These are phyloP conservation scores for Globisporangium acanthophoron DNA, from an alignment of 352 stramenopile genomes.

Conservation along the genomic window DNA sequence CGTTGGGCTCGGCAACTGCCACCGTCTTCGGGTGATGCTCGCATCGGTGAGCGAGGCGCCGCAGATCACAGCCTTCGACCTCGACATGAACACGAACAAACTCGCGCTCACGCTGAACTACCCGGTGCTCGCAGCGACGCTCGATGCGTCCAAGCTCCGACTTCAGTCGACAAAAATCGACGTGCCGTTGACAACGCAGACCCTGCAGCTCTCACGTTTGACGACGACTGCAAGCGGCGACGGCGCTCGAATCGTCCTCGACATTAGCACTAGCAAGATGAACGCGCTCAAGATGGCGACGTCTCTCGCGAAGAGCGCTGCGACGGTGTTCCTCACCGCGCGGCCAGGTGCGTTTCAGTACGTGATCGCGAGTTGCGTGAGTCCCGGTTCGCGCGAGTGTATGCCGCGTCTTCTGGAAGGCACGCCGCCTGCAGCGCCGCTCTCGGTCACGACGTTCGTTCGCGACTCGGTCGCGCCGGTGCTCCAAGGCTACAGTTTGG, in stretches of 20 bases:
- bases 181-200: conserved; percentile 1
- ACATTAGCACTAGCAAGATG: conserved; percentile 33
- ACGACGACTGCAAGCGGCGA: conserved; percentile 44
- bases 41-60: conserved; percentile 26
- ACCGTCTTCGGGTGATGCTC: conserved; percentile 31
- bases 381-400: conserved; percentile 25
- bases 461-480: conserved; percentile 34
- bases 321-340: conserved; percentile 27
- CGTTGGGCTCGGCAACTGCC: conserved; percentile 42
- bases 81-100: conserved; percentile 40
- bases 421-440: conserved; percentile 8
- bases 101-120: conserved; percentile 31
- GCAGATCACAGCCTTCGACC: conserved; percentile 33
- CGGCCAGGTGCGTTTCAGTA: conserved; percentile 38
- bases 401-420: conserved; percentile 15
- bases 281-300: conserved; percentile 40
- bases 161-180: conserved; percentile 24
- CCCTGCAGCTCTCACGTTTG: conserved; percentile 19
- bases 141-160: conserved; percentile 38
- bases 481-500: conserved; percentile 54
- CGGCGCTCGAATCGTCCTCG: conserved; percentile 31
- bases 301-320: conserved; percentile 21
- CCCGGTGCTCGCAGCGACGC: conserved; percentile 29
- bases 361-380: conserved; percentile 36
- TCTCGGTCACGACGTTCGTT: conserved; percentile 34